Conservation (phyloP, 257 asterid genomes). For the Solanum lycopersicoides region DNA sequence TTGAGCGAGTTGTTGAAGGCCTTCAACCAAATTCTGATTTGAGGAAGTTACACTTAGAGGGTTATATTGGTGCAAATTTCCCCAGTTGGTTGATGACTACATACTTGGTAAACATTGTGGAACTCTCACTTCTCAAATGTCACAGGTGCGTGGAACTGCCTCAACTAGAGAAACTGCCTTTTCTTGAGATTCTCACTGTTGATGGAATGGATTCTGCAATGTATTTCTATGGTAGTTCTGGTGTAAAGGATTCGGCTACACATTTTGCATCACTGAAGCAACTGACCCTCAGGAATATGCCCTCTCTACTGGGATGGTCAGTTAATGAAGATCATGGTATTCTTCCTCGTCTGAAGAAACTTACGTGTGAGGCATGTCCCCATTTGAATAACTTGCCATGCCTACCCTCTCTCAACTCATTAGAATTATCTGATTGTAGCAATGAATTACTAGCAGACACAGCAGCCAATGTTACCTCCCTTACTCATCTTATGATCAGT, state of each 20-base stretch:
- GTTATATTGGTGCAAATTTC: constrained; percentile 4
- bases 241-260: background rate
- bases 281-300: constrained; percentile 1
- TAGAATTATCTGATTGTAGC: background rate
- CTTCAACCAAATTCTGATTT: background rate
- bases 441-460: background rate
- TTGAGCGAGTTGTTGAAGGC: background rate
- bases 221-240: background rate
- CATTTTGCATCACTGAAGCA: background rate
- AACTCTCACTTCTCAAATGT: background rate
- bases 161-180: background rate
- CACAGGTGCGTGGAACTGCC: constrained; percentile 1
- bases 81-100: background rate
- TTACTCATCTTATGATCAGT: constrained; percentile 4
- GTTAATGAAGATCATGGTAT: background rate
- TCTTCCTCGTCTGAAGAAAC: background rate
- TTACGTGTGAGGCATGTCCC: background rate
- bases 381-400: background rate
- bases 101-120: background rate
- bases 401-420: background rate
- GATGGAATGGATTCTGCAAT: constrained; percentile 6
- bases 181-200: background rate
- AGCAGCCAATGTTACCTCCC: background rate
- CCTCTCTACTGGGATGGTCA: constrained; percentile 3
- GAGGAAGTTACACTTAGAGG: background rate